phyloP scores from a whole-genome alignment of 2,329 filamentous ascomycete species.

The Hypoxylon sp. region DNA sequence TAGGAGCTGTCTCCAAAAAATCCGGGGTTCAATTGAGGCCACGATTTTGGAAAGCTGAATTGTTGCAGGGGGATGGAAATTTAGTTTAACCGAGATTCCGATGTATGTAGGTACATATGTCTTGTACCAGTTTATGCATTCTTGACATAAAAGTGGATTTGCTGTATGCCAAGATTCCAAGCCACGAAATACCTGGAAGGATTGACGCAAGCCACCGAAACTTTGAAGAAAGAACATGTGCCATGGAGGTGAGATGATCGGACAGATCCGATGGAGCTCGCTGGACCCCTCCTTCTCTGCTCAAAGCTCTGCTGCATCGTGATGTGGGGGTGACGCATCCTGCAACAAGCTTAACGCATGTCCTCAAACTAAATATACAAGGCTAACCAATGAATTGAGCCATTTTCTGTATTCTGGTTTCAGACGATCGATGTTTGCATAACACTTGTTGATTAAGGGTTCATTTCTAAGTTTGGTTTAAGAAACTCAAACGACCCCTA shows the following conservation, averaged over 20 bases:
- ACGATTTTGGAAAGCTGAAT: constrained; percentile 47
- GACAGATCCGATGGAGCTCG: constrained; percentile 23
- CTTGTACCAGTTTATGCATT: neutral
- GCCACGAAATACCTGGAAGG: constrained; percentile 2
- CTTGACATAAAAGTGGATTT: neutral
- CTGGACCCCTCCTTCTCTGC: constrained; percentile 15
- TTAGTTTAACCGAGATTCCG: constrained; percentile 35
- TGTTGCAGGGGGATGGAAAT: constrained; percentile 13
- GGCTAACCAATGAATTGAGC: constrained; percentile 39
- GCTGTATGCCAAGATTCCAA: neutral
- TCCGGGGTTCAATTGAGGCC: constrained; percentile 51
- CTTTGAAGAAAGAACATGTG: no score
- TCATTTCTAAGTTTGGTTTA: no score
- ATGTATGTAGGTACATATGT: no score
- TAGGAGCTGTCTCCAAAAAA: constrained; percentile 43
- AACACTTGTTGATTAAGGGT: no score
- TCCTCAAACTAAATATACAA: constrained; percentile 16
- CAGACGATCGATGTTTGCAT: no score
- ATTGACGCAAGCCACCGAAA: constrained; percentile 19
- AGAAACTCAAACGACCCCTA: no score
- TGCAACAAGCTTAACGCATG: constrained; percentile 22
- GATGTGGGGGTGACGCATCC: constrained; percentile 35
- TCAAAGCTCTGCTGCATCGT: constrained; percentile 15
- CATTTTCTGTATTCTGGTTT: no score
- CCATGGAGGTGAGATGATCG: no score